phyloP scores from a whole-genome alignment of 2,329 filamentous ascomycete species.

The Berkeleyomyces basicola region DNA sequence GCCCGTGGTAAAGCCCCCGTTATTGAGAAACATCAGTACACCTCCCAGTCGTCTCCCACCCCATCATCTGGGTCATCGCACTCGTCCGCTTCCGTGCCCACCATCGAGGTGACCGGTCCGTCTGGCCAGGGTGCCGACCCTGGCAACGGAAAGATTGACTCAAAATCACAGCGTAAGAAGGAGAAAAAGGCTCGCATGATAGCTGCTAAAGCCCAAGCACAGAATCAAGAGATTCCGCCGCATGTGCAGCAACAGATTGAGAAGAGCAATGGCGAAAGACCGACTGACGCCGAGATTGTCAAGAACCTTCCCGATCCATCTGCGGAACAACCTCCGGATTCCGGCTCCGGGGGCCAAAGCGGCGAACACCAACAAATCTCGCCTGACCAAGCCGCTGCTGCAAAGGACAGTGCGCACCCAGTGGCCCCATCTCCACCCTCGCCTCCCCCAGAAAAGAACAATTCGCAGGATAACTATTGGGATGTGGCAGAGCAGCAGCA shows the following conservation, averaged over 20 bases:
- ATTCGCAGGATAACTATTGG: conserved; percentile 1
- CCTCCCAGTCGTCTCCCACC: background rate
- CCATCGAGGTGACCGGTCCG: background rate
- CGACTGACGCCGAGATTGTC: background rate
- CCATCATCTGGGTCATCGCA: background rate
- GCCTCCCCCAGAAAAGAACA: background rate
- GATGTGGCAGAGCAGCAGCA: background rate
- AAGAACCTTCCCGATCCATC: background rate
- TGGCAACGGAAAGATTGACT: background rate
- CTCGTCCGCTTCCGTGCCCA: background rate
- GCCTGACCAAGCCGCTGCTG: background rate
- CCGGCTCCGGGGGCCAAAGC: background rate
- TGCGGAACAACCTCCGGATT: background rate
- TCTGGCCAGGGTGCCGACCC: background rate
- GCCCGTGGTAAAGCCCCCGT: background rate
- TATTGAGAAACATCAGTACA: background rate
- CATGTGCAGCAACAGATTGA: background rate
- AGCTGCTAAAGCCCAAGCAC: background rate
- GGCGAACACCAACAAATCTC: background rate
- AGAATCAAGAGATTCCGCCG: background rate
- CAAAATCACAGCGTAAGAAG: background rate
- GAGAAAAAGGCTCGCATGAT: background rate
- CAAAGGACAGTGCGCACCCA: background rate
- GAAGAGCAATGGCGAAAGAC: background rate
- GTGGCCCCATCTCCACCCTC: background rate